These are phyloP conservation scores for Mortierella sp. DNA, from an alignment of 371 early-diverging fungal genomes.

Conservation along the genomic window DNA sequence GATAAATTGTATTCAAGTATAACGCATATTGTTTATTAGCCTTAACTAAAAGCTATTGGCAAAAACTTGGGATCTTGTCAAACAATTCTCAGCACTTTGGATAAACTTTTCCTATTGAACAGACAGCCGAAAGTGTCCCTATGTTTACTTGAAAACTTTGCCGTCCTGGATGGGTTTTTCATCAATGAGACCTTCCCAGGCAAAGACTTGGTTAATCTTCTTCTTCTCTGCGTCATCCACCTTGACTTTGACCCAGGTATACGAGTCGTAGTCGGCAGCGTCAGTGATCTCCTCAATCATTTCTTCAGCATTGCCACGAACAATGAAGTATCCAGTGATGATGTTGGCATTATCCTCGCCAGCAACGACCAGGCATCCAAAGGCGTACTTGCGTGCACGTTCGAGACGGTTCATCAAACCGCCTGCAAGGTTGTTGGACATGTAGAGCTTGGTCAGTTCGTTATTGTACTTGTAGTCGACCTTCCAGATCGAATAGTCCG, in stretches of 20 bases:
- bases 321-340: constrained; percentile 93
- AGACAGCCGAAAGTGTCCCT: background rate
- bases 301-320: constrained; percentile 82
- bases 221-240: constrained; percentile 61
- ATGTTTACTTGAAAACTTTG: constrained; percentile 79
- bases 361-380: constrained; percentile 86
- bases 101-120: too few relatives aligned
- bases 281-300: constrained; percentile 88
- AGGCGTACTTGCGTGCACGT: constrained; percentile 93
- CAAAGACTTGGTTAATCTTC: constrained; percentile 57
- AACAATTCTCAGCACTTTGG: too few relatives aligned
- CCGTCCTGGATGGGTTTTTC: constrained; percentile 76
- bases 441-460: constrained; percentile 82
- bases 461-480: constrained; percentile 91
- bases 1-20: too few relatives aligned
- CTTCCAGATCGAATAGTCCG: constrained; percentile 88
- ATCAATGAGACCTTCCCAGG: constrained; percentile 67
- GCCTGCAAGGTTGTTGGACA: constrained; percentile 89
- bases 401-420: constrained; percentile 94
- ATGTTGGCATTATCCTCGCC: constrained; percentile 90
- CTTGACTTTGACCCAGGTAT: constrained; percentile 74
- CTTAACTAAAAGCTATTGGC: too few relatives aligned
- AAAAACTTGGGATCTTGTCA: too few relatives aligned
- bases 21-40: too few relatives aligned
- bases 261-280: constrained; percentile 90